These are phyloP conservation scores for Tolypocladium inflatum DNA, from an alignment of 2,329 filamentous ascomycete genomes.

Conservation along the genomic window DNA sequence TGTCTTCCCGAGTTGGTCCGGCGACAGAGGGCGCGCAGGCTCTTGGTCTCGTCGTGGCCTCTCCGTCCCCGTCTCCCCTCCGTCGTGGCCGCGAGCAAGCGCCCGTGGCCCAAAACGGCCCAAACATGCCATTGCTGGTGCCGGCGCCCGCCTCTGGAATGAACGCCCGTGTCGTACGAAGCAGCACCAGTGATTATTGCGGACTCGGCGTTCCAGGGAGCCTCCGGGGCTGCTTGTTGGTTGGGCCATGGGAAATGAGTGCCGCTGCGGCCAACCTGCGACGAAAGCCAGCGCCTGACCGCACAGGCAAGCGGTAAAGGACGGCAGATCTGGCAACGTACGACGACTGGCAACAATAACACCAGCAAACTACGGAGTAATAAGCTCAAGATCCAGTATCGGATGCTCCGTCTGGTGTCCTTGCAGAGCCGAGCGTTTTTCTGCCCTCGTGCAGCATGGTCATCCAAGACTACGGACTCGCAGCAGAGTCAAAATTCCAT, in stretches of 20 bases:
- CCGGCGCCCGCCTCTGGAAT: not conserved
- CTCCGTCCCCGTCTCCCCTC: not conserved
- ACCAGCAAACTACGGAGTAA: not conserved
- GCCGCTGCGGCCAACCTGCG: not conserved
- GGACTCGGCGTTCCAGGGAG: not conserved
- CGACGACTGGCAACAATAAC: too few relatives aligned
- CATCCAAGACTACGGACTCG: not conserved
- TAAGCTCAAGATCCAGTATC: not conserved
- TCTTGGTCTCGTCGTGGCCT: not conserved
- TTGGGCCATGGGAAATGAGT: not conserved
- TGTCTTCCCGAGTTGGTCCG: not conserved
- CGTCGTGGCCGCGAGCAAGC: not conserved
- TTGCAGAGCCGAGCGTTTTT: not conserved
- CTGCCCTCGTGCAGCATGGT: not conserved
- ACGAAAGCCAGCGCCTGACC: not conserved
- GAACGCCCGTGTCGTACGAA: not conserved
- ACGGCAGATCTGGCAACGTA: not conserved
- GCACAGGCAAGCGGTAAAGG: not conserved
- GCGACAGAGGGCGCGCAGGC: not conserved
- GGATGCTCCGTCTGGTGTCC: not conserved
- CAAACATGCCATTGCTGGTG: not conserved
- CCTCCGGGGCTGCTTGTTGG: not conserved
- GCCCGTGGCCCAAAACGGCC: not conserved
- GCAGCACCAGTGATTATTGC: not conserved
- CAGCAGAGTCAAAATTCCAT: not conserved